Evolutionary conservation across 2,329 filamentous ascomycete genomes (phyloP).

Genomic region (Balansia obtecta): DNA sequence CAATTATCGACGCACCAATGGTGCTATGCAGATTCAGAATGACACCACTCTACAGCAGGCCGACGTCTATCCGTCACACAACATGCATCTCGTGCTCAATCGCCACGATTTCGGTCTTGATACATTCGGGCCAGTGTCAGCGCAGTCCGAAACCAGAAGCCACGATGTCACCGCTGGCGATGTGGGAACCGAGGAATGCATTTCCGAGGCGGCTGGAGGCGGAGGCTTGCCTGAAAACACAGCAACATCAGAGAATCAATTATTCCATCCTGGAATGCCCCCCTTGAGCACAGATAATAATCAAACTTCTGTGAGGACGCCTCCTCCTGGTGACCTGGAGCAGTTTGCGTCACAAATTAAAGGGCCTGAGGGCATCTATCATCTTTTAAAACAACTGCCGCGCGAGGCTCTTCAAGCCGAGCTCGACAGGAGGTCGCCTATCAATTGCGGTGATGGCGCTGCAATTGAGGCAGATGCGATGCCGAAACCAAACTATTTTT

Average conservation of each 20-base stretch:
- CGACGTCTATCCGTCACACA: neutral
- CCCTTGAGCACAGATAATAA: neutral
- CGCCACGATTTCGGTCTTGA: neutral
- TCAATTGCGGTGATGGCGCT: conserved; percentile 2
- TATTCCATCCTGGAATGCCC: neutral
- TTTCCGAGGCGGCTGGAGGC: neutral
- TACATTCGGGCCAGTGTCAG: neutral
- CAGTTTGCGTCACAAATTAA: neutral
- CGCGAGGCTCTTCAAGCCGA: neutral
- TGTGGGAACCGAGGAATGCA: neutral
- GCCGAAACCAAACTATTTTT: conserved; percentile 12
- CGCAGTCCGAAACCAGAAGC: neutral
- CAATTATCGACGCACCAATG: neutral
- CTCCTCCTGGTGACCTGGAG: neutral
- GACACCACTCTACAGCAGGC: neutral
- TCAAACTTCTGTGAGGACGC: neutral
- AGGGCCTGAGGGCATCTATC: neutral
- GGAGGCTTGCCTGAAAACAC: neutral
- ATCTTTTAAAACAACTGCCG: neutral
- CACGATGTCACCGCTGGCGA: neutral
- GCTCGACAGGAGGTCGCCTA: neutral
- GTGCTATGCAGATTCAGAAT: neutral
- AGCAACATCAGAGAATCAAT: neutral
- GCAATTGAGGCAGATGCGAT: neutral
- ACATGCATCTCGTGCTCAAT: neutral